Evolutionary conservation across 306 rosid species (phyloP).

Genomic region (Trifolium dubium): DNA sequence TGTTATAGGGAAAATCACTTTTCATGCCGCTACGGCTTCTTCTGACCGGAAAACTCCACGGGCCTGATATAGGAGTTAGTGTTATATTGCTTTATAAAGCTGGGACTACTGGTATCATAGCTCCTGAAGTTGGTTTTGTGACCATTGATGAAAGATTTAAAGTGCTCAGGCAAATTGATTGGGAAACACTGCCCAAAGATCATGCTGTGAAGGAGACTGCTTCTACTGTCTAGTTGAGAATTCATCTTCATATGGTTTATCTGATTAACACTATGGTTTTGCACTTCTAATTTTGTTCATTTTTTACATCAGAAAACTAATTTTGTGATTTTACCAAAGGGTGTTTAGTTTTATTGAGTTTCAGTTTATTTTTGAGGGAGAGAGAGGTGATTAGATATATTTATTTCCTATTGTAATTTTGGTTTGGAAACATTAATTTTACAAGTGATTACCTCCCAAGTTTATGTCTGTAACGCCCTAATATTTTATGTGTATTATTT

Average conservation of each 20-base stretch:
- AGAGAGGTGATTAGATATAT: too few species aligned
- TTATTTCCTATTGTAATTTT: too few species aligned
- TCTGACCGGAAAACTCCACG: conserved; percentile 92
- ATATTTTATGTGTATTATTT: too few species aligned
- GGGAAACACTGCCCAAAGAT: conserved; percentile 69
- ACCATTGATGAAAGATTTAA: conserved; percentile 67
- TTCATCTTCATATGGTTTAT: conserved; percentile 33
- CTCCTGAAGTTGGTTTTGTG: conserved; percentile 66
- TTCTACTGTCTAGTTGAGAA: conserved; percentile 49
- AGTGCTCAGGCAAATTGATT: conserved; percentile 62
- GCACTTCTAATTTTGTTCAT: neutral
- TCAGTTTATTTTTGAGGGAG: too few species aligned
- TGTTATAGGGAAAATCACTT: conserved; percentile 80
- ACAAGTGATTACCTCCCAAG: too few species aligned
- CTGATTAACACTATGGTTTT: conserved; percentile 1
- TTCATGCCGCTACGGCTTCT: conserved; percentile 94
- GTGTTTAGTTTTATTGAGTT: neutral
- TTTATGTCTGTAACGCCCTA: too few species aligned
- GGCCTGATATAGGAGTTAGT: conserved; percentile 82
- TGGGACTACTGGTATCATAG: conserved; percentile 53
- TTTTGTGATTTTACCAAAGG: conserved; percentile 2
- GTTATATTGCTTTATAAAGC: conserved; percentile 72
- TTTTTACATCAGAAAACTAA: neutral
- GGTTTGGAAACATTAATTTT: too few species aligned
- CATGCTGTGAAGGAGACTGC: conserved; percentile 55